phyloP scores from a whole-genome alignment of 345 rosid species.

The Salix udensis region DNA sequence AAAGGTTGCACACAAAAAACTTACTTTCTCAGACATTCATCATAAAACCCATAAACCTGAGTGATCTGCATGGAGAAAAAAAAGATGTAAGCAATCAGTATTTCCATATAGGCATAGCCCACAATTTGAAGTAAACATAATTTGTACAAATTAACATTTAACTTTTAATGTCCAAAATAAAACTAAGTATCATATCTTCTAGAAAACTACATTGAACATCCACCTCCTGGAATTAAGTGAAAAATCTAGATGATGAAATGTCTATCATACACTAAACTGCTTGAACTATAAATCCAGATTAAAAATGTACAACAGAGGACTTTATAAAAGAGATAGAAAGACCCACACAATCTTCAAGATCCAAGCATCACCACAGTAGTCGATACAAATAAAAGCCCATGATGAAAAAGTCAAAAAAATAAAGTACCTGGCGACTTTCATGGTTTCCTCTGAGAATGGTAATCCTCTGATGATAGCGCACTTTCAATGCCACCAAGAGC shows the following conservation, averaged over 20 bases:
- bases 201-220: neutral
- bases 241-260: neutral
- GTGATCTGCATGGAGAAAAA: slow-evolving; percentile 65
- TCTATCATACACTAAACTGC: neutral
- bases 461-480: slow-evolving; percentile 76
- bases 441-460: slow-evolving; percentile 98
- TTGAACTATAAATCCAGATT: neutral
- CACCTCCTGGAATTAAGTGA: neutral
- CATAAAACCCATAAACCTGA: slow-evolving; percentile 98
- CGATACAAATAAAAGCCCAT: neutral
- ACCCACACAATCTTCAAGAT: neutral
- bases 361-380: neutral
- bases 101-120: slow-evolving; percentile 1
- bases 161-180: neutral
- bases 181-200: neutral
- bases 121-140: neutral
- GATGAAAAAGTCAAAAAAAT: neutral
- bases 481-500: slow-evolving; percentile 87
- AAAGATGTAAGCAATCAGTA: neutral
- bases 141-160: neutral
- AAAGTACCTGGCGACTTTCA: slow-evolving; percentile 89
- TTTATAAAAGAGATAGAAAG: neutral
- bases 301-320: neutral
- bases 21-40: slow-evolving; percentile 96
- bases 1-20: slow-evolving; percentile 31